These are phyloP conservation scores for Fonsecaea erecta DNA, from an alignment of 2,329 filamentous ascomycete species.

Conservation along the genomic window DNA sequence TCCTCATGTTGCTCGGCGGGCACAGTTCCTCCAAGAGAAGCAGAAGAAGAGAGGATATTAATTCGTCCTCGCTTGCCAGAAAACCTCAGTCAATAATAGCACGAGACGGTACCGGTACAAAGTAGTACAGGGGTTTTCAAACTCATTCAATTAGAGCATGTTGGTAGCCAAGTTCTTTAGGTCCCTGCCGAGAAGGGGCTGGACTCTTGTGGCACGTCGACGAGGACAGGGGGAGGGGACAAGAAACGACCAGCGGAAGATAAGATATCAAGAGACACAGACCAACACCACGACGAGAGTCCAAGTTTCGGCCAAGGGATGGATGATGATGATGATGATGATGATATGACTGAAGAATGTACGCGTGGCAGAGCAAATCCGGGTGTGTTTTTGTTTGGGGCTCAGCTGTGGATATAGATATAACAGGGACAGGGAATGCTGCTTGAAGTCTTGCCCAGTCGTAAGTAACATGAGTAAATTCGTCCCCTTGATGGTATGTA, in stretches of 20 bases:
- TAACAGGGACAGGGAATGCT: not conserved
- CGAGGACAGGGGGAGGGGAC: not conserved
- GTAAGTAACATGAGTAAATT: too few species aligned
- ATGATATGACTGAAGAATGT: constrained; percentile 8
- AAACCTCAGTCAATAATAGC: not conserved
- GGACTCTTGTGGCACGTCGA: not conserved
- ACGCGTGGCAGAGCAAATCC: too few species aligned
- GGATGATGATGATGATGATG: not conserved
- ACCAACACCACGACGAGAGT: not conserved
- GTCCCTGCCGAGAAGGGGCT: not conserved
- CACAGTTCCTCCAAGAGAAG: too few species aligned
- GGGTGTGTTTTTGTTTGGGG: not conserved
- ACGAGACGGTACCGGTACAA: not conserved
- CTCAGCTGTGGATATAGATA: constrained; percentile 13
- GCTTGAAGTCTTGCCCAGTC: not conserved
- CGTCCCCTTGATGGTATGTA: too few species aligned
- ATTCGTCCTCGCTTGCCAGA: not conserved
- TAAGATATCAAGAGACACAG: not conserved
- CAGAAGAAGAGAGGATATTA: too few species aligned
- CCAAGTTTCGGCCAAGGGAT: not conserved
- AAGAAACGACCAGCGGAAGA: not conserved
- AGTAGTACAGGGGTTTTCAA: too few species aligned
- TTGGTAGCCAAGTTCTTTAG: not conserved
- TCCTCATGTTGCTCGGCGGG: not conserved
- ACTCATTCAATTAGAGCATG: not conserved